These are phyloP conservation scores for Phytophthora fragariae DNA, from an alignment of 352 stramenopile genomes.

Conservation along the genomic window DNA sequence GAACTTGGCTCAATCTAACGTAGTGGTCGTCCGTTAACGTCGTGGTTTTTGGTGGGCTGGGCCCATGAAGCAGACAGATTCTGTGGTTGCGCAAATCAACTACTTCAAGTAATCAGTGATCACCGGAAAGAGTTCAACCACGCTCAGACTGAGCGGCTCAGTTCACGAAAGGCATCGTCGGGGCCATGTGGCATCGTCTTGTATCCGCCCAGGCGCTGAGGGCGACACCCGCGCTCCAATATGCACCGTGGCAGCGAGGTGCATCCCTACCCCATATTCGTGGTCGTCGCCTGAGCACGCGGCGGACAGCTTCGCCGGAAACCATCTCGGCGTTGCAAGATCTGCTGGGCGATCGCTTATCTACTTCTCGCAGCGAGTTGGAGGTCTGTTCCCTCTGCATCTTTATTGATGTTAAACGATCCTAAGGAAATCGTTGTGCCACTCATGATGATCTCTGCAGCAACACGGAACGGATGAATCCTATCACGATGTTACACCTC, in stretches of 20 bases:
- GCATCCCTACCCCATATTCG: neutral
- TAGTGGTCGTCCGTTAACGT: conserved; percentile 24
- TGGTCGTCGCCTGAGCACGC: conserved; percentile 30
- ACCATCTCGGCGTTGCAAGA: conserved; percentile 59
- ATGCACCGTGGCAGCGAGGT: neutral
- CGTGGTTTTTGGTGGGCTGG: neutral
- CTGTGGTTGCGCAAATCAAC: conserved; percentile 20
- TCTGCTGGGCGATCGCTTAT: conserved; percentile 67
- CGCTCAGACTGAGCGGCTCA: conserved; percentile 1
- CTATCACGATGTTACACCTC: conserved; percentile 84
- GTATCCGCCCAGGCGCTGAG: neutral
- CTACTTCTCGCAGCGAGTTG: conserved; percentile 57
- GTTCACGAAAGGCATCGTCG: conserved; percentile 14
- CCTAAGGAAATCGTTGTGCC: neutral
- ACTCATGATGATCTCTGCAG: conserved; percentile 17
- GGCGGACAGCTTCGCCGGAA: conserved; percentile 37
- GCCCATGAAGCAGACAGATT: neutral
- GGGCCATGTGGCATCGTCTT: conserved; percentile 28
- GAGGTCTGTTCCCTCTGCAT: conserved; percentile 31
- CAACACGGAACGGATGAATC: conserved; percentile 91
- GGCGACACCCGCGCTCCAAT: neutral
- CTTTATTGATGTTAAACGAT: neutral
- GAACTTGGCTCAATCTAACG: conserved; percentile 22
- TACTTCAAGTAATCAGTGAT: neutral
- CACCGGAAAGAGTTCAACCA: conserved; percentile 32